Percentiles rank a stretch among this genome's conserved stretches.
These are phyloP conservation scores for Phanerochaete carnosa DNA, from an alignment of 768 basidiomycete genomes.

Conservation along the genomic window DNA sequence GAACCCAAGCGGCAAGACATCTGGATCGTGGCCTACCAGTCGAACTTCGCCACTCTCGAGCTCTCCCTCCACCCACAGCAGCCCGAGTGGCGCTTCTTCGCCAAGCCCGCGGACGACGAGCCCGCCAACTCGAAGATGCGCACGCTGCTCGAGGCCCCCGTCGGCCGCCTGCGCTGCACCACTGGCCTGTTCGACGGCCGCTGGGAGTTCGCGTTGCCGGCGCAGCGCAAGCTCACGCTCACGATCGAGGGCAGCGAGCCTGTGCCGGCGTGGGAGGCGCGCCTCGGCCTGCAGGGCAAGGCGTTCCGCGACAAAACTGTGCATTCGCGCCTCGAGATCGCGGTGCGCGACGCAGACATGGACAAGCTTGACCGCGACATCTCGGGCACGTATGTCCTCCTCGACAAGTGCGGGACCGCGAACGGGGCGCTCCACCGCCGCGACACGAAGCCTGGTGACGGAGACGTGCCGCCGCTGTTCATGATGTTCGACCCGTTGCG, in stretches of 20 bases:
- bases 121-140: slow-evolving; percentile 82
- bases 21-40: slow-evolving; percentile 81
- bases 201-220: slow-evolving; percentile 83
- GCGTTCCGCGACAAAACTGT: slow-evolving; percentile 67
- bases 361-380: slow-evolving; percentile 72
- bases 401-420: slow-evolving; percentile 88
- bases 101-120: slow-evolving; percentile 58
- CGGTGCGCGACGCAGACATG: slow-evolving; percentile 46
- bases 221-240: slow-evolving; percentile 49
- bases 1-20: slow-evolving; percentile 85
- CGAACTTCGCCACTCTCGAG: slow-evolving; percentile 67
- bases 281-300: slow-evolving; percentile 67
- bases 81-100: slow-evolving; percentile 87
- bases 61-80: slow-evolving; percentile 72
- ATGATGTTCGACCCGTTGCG: slow-evolving; percentile 86
- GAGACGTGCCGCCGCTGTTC: slow-evolving; percentile 59
- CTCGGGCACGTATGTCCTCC: slow-evolving; percentile 71
- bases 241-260: slow-evolving; percentile 63
- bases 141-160: slow-evolving; percentile 61
- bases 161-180: slow-evolving; percentile 67
- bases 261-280: slow-evolving; percentile 83
- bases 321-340: slow-evolving; percentile 61
- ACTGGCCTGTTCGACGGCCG: slow-evolving; percentile 58
- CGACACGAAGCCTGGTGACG: slow-evolving; percentile 38
- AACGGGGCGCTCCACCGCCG: slow-evolving; percentile 80